Evolutionary conservation across 208 protist genomes (phyloP).

Genomic region (Acanthamoeba royreba): DNA sequence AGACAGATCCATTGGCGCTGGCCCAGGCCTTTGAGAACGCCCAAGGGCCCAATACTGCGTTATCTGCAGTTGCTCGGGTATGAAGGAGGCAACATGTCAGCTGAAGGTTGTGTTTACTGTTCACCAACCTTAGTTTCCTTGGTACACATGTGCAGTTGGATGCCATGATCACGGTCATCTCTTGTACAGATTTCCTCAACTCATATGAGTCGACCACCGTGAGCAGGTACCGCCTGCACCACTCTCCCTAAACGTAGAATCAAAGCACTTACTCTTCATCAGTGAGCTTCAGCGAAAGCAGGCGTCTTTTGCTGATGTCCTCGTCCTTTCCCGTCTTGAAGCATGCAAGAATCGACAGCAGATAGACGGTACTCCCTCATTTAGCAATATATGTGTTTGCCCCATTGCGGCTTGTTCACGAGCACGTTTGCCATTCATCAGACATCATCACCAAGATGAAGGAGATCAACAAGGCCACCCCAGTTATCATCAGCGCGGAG

Average conservation of each 20-base stretch:
- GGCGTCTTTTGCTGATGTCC: too few relatives aligned
- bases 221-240: not conserved
- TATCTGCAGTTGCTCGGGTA: not conserved
- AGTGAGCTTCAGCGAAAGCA: too few relatives aligned
- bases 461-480: not conserved
- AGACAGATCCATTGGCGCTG: not conserved
- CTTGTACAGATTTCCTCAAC: not conserved
- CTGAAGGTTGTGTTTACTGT: not conserved
- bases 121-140: not conserved
- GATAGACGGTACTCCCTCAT: too few relatives aligned
- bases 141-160: not conserved
- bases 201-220: not conserved
- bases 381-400: too few relatives aligned
- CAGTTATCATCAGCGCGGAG: not conserved
- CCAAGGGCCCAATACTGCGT: not conserved
- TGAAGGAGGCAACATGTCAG: too few relatives aligned
- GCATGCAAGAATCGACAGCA: too few relatives aligned
- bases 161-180: not conserved
- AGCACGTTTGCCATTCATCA: too few relatives aligned
- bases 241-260: too few relatives aligned
- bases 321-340: too few relatives aligned
- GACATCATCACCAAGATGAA: not conserved
- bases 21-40: not conserved
- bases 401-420: too few relatives aligned
- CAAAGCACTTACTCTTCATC: too few relatives aligned